Conservation (phyloP, 495 filamentous ascomycete genomes). For the Massariosphaeria phaeospora region DNA sequence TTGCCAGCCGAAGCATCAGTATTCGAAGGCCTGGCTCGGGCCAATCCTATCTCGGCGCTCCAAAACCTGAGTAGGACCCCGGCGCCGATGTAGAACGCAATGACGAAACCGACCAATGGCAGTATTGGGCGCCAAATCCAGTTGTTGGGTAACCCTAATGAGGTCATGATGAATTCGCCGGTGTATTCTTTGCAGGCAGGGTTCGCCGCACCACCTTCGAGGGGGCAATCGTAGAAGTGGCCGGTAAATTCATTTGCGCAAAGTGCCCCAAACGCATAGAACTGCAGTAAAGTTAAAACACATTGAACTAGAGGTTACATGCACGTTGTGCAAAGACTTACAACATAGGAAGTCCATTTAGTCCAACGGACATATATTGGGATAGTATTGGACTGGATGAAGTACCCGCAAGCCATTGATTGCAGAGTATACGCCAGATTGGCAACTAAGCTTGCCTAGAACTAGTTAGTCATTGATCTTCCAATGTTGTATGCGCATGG, state of each 20-base stretch:
- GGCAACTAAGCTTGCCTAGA: conserved; percentile 47
- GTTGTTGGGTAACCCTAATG: conserved; percentile 55
- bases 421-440: conserved; percentile 69
- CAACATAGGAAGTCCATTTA: conserved; percentile 55
- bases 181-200: conserved; percentile 62
- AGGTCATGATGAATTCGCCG: conserved; percentile 60
- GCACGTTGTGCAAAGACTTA: conserved; percentile 36
- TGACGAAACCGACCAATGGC: conserved; percentile 51
- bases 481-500: background rate
- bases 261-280: conserved; percentile 64
- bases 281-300: conserved; percentile 39
- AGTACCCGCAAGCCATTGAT: conserved; percentile 65
- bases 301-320: background rate
- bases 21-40: conserved; percentile 51
- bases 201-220: conserved; percentile 50
- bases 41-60: conserved; percentile 57
- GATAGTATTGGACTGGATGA: conserved; percentile 65
- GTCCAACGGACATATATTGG: conserved; percentile 70
- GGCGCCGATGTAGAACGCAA: conserved; percentile 54
- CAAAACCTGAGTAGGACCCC: conserved; percentile 54
- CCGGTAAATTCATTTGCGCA: conserved; percentile 64
- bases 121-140: conserved; percentile 63
- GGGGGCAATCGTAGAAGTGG: conserved; percentile 64
- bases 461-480: background rate
- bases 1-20: conserved; percentile 57